Evolutionary conservation across 75 land plant species (phyloP), one percentile per base, ranked within the genome.

Genomic region (Ceratopteris richardii): DNA sequence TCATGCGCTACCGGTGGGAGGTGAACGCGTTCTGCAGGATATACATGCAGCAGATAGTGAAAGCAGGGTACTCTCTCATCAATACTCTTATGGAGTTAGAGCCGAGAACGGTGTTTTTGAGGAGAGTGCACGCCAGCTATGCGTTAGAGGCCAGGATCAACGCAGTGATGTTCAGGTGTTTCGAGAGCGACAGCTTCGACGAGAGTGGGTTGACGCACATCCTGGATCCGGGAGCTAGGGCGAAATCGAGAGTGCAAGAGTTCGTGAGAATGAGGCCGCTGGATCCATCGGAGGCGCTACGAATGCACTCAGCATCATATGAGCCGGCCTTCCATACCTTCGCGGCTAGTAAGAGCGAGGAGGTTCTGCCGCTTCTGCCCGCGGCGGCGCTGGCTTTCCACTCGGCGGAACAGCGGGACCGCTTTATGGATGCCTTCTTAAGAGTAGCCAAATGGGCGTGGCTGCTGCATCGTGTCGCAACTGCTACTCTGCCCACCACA

Each of bases 101-200:
- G 0, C 62, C 72, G 6, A 48, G 31, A 13, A 44, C 74, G 13
- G 68, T n/a, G 28, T 65, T 65, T 29, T 21, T 31, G 41, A 56
- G 68, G 42, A n/a, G 58, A 21, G 69, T 57, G 54, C 74, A 71
- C 50, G 57, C 70, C 1, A 59, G 70, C 17, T 71, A 41, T 39
- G 74, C 54, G 20, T n/a, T 71, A 25, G 74, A 71, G 26, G 53
- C 72, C 3, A 56, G 57, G 41, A 33, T 64, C 44, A 64, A 71
- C 25, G 22, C 18, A 3, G 74, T 61, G 21, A 4, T 71, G 36
- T 71, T 66, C 61, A 70, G 66, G 43, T 71, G 74, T 62, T 71
- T 71, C 48, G 74, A 71, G 62, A 71, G 57, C 28, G 74, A 71
- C 52, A 71, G 74, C 62, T 71, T 71, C 40, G 74, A 71, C 22